Conservation (phyloP, 164 flowering plant genomes). For the Chimonanthus salicifolius region DNA sequence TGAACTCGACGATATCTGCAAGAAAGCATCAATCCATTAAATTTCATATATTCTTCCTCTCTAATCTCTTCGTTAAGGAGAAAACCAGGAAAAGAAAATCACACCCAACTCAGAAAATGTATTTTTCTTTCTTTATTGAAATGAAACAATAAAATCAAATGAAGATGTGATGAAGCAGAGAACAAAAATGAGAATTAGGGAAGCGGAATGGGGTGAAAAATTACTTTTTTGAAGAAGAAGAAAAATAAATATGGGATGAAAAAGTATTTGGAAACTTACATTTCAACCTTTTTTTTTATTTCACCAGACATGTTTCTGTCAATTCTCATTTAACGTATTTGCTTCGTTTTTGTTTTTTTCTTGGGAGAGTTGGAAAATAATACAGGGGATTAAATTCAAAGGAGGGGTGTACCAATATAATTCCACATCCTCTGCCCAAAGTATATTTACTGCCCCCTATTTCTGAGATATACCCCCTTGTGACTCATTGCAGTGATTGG, state of each 20-base stretch:
- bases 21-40: not conserved
- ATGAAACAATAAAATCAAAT: not conserved
- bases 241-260: not conserved
- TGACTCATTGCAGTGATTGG: too few relatives aligned
- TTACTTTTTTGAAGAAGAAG: not conserved
- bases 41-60: not conserved
- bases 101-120: not conserved
- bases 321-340: too few relatives aligned
- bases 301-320: too few relatives aligned
- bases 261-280: too few relatives aligned
- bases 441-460: too few relatives aligned
- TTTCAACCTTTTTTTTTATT: too few relatives aligned
- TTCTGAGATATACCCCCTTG: too few relatives aligned
- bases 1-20: constrained; percentile 19
- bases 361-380: too few relatives aligned
- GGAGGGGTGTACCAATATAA: too few relatives aligned
- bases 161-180: not conserved
- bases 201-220: not conserved
- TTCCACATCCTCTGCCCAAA: too few relatives aligned
- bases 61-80: not conserved
- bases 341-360: too few relatives aligned
- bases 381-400: too few relatives aligned
- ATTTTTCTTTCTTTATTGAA: not conserved
- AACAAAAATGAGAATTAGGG: not conserved
- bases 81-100: not conserved